Percentiles rank a stretch among this genome's conserved stretches.
phyloP scores from a whole-genome alignment of 495 filamentous ascomycete species.

The Talaromyces liani region DNA sequence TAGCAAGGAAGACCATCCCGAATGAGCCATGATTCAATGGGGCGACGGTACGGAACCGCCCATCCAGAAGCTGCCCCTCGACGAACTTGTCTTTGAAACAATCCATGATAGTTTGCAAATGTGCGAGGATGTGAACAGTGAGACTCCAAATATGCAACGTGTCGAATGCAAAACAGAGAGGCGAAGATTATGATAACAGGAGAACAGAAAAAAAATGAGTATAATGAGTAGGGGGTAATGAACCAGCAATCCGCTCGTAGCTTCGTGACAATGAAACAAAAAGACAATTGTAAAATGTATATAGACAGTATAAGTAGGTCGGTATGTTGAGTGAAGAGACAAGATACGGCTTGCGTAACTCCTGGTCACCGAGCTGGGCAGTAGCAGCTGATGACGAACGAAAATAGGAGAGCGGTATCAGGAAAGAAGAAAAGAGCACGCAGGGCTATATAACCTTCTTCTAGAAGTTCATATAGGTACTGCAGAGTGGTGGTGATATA shows the following conservation, averaged over 20 bases:
- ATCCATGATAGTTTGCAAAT: slow-evolving; percentile 53
- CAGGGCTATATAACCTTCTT: slow-evolving; percentile 38
- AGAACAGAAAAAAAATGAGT: neutral
- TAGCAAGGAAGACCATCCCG: slow-evolving; percentile 93
- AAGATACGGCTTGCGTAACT: slow-evolving; percentile 18
- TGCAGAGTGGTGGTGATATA: slow-evolving; percentile 43
- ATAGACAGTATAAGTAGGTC: slow-evolving; percentile 20
- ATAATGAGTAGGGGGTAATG: slow-evolving; percentile 7
- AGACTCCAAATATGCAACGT: slow-evolving; percentile 16
- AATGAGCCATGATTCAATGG: slow-evolving; percentile 98
- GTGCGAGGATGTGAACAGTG: slow-evolving; percentile 8
- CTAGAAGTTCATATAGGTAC: slow-evolving; percentile 60
- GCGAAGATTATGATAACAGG: neutral
- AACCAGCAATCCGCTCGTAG: slow-evolving; percentile 19
- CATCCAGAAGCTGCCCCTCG: slow-evolving; percentile 66
- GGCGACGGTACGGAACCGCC: slow-evolving; percentile 82
- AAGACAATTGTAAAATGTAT: slow-evolving; percentile 35
- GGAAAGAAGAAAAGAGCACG: slow-evolving; percentile 32
- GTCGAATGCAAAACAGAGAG: slow-evolving; percentile 16
- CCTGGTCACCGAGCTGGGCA: slow-evolving; percentile 20
- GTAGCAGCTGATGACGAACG: slow-evolving; percentile 18
- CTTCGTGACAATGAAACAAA: slow-evolving; percentile 20
- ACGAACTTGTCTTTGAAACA: slow-evolving; percentile 70
- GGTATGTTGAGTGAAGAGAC: slow-evolving; percentile 30
- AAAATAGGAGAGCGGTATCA: slow-evolving; percentile 11